Percentiles rank a stretch among this genome's conserved stretches.
Evolutionary conservation across 129 eudicot genomes (phyloP).

Genomic region (Solidago caesia): DNA sequence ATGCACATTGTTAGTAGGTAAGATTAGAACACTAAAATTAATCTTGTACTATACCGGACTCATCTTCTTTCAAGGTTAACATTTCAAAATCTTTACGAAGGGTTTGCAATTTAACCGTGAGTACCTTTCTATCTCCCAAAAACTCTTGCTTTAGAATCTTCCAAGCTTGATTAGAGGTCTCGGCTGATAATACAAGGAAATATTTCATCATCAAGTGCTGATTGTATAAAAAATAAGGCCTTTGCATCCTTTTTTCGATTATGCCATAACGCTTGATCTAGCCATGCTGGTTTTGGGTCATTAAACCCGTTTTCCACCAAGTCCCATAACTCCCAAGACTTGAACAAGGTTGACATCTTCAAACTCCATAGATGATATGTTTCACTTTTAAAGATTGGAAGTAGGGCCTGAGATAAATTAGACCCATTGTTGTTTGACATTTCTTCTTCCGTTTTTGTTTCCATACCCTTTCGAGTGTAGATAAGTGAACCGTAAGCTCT

Average conservation of each 20-base stretch:
- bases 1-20: no score
- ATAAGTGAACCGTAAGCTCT: not conserved
- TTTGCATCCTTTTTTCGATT: not conserved
- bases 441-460: no score
- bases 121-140: not conserved
- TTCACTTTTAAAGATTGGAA: not conserved
- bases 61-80: not conserved
- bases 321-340: not conserved
- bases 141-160: not conserved
- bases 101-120: not conserved
- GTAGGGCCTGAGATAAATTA: not conserved
- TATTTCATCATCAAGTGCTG: not conserved
- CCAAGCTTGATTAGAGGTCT: not conserved
- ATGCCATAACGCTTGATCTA: not conserved
- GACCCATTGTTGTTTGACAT: not conserved
- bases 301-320: not conserved
- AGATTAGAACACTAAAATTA: not conserved
- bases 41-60: not conserved
- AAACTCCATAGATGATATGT: slow-evolving; percentile 3
- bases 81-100: not conserved
- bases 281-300: not conserved
- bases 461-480: not conserved
- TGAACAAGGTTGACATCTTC: not conserved
- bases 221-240: not conserved
- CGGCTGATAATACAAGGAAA: not conserved